phyloP scores from a whole-genome alignment of 2,329 filamentous ascomycete genomes.

The Venturia asperata region DNA sequence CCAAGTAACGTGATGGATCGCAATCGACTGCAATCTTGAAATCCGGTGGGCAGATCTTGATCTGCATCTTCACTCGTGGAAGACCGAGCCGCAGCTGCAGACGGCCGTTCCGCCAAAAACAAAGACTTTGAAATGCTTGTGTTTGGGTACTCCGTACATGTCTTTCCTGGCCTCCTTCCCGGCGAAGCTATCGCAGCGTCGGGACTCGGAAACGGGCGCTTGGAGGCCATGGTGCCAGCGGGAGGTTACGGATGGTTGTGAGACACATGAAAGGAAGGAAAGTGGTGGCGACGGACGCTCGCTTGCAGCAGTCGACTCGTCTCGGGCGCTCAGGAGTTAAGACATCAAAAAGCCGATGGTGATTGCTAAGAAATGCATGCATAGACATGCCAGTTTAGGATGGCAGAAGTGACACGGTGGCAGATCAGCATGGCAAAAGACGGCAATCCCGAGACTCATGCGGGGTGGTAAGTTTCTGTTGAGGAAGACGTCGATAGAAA shows the following conservation, averaged over 20 bases:
- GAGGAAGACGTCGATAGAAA: not conserved
- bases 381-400: not conserved
- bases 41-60: not conserved
- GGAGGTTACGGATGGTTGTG: no score
- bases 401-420: not conserved
- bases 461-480: not conserved
- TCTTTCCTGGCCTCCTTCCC: not conserved
- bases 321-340: not conserved
- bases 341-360: not conserved
- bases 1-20: not conserved
- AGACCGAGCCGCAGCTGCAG: not conserved
- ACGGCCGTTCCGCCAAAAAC: not conserved
- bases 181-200: not conserved
- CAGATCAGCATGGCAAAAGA: not conserved
- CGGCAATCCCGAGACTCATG: not conserved
- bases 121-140: not conserved
- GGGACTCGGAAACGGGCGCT: no score
- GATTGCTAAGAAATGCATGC: not conserved
- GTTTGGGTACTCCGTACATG: no score
- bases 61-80: not conserved
- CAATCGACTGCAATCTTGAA: no score
- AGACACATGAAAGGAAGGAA: not conserved
- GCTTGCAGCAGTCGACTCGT: not conserved
- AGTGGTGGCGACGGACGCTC: not conserved
- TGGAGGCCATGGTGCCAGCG: no score